These are phyloP conservation scores for Populus hybrid DNA, from an alignment of 441 rosid genomes.

Conservation along the genomic window DNA sequence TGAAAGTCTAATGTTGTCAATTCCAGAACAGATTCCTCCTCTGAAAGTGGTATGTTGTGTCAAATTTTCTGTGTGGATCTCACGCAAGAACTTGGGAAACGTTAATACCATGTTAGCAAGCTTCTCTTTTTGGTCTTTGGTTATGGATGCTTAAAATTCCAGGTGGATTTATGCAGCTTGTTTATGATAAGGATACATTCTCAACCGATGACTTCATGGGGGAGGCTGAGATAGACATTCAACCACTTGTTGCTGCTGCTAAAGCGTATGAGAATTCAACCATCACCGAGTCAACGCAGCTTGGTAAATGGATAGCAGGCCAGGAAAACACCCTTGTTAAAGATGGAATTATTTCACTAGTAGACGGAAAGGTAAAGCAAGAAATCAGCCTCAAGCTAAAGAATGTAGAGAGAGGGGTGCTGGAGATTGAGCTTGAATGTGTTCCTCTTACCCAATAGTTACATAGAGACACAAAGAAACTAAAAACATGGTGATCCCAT, in stretches of 20 bases:
- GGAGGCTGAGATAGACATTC: conserved; percentile 92
- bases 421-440: conserved; percentile 88
- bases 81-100: neutral
- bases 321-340: conserved; percentile 66
- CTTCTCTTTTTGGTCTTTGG: neutral
- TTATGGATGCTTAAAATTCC: neutral
- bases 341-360: conserved; percentile 64
- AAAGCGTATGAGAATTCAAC: conserved; percentile 67
- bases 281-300: conserved; percentile 54
- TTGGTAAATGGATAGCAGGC: conserved; percentile 77
- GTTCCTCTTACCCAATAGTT: conserved; percentile 84
- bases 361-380: conserved; percentile 79
- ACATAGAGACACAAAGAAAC: neutral
- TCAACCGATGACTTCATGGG: conserved; percentile 95
- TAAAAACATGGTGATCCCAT: neutral
- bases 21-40: conserved; percentile 88
- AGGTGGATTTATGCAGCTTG: conserved; percentile 50
- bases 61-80: neutral
- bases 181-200: conserved; percentile 88
- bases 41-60: conserved; percentile 66
- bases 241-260: conserved; percentile 79
- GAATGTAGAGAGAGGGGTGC: conserved; percentile 84
- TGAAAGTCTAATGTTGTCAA: conserved; percentile 88
- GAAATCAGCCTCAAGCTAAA: conserved; percentile 75
- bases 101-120: neutral